Base-by-base conservation (phyloP, 345 rosid species). In the Lepidium africanum region DNA sequence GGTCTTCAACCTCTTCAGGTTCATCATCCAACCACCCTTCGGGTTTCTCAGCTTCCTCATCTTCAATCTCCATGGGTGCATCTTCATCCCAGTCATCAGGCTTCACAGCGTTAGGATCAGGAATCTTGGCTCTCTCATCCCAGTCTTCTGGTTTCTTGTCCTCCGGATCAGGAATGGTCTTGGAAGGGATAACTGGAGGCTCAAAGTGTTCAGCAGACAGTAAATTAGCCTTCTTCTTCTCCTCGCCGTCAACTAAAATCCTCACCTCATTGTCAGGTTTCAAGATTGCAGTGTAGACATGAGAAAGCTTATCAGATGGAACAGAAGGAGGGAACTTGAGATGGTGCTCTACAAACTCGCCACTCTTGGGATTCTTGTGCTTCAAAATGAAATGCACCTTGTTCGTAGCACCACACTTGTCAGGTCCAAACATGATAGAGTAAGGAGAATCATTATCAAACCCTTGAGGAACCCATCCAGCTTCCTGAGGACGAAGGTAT, bases 51-150 rank as follows among this genome's bases (percentile, higher is more conserved):
- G 90, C 87, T 10, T 86, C 96, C 67, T 75, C 84, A 72, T 86
- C 96, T 74, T 58, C 85, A 41, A 89, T 83, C 67, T 89, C 96
- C 87, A 89, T 78, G 0, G 96, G 88, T 9, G 96, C 96, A 63
- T 89, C 86, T 82, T 89, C 96, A 65, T 89, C 92, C 96, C 92
- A 89, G 45, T 89, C 92, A 2, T 86, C 90, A 35, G 92, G 96
- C 81, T 89, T 89, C 19, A 71, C 83, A 6, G 96, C 96, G 64
- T 63, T 58, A 40, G 86, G 77, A 57, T 89, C 96, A 19, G 96
- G 88, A 65, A 89, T 83, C 71, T 86, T 82, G 11, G 75, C 92
- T 70, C 87, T 82, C 79, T 89, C 96, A 21, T 86, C 96, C 96
- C 96, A 89, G 14, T 86, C 96, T 77, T 85, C 88, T 14, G 96